A percentile compares a stretch with the other conserved stretches of the same genome.
phyloP scores from a whole-genome alignment of 768 basidiomycete genomes.

The Boletus subparvulus region DNA sequence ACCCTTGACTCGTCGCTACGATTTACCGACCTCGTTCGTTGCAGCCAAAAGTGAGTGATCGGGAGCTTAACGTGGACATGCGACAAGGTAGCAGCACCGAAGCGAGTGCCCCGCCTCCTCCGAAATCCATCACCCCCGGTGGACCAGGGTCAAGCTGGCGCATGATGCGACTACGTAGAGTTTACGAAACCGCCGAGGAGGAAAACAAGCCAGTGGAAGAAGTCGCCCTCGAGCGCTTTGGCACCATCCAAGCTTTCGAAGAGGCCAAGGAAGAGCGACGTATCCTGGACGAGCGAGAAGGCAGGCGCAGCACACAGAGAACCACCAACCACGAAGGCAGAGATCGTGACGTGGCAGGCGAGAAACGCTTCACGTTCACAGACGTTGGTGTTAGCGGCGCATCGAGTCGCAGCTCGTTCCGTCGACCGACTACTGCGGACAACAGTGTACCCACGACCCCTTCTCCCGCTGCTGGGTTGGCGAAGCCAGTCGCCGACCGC shows the following conservation, averaged over 20 bases:
- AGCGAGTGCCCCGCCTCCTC: constrained; percentile 37
- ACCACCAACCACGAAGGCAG: constrained; percentile 38
- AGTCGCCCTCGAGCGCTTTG: constrained; percentile 87
- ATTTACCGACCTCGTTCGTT: constrained; percentile 10
- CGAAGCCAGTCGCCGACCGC: constrained; percentile 41
- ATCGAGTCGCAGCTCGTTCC: constrained; percentile 84
- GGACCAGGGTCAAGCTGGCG: constrained; percentile 95
- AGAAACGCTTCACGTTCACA: constrained; percentile 66
- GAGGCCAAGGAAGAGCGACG: constrained; percentile 87
- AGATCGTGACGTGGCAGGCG: constrained; percentile 39
- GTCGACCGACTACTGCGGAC: constrained; percentile 68
- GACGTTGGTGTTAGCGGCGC: constrained; percentile 59
- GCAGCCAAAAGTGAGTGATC: constrained; percentile 60
- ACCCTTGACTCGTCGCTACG: background rate
- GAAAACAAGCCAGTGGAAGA: constrained; percentile 71
- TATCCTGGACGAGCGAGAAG: constrained; percentile 80
- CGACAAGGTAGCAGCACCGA: constrained; percentile 43
- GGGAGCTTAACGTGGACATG: constrained; percentile 62
- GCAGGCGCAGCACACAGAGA: constrained; percentile 43
- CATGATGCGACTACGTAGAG: constrained; percentile 92
- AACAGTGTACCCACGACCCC: constrained; percentile 62
- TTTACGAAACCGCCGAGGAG: constrained; percentile 89
- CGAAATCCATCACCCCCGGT: constrained; percentile 66
- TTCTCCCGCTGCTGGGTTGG: constrained; percentile 30
- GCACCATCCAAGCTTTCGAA: constrained; percentile 78